Base-by-base conservation (phyloP, 1,284 basidiomycete genomes). In the Inonotus obliquus region DNA sequence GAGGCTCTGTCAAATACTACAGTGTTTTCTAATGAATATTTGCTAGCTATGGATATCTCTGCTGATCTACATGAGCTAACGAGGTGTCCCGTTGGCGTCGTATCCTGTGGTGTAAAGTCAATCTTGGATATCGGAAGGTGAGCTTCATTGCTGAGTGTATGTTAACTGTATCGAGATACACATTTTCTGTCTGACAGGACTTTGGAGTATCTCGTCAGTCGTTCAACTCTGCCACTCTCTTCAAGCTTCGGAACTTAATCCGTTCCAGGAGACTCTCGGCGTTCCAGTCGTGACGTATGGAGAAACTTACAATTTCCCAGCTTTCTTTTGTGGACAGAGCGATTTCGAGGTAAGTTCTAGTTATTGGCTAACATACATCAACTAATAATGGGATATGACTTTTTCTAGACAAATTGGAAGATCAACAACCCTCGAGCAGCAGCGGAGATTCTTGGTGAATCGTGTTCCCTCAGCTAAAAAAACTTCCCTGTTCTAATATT, bases 51-150 rank as follows among this genome's bases (percentile, higher is more conserved):
- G 87, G 96, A 99, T 70, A 79, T 99, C 21, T 96, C 94, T n/a
- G 93, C 95, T 7, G 95, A 98, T 72, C 77, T 98, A 14, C 80
- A 83, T 23, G 93, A 96, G 71, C 81, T 97, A 44, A 81, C 90
- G 25, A 82, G 91, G 23, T 94, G 90, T 66, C 87, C 91, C 23
- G 91, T 97, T 61, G 92, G 91, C 7, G 82, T 99, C 41, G 88
- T 99, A 23, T 97, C 96, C 45, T 92, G 95, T 1, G 97, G 97
- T 2, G 89, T 94, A 38, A 99, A 99, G 72, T 95, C 92, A 0
- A 98, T 99, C 66, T 76, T 99, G 57, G 96, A 98, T 73, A 96
- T 99, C 65, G 91, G 92, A 59, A 80, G 83, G 89, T 85, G 64
- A 51, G 71, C 63, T 37, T 14, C 39, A 49, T 49, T 7, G 13